phyloP scores from a whole-genome alignment of 768 basidiomycete species.

The Leccinum obscurum region DNA sequence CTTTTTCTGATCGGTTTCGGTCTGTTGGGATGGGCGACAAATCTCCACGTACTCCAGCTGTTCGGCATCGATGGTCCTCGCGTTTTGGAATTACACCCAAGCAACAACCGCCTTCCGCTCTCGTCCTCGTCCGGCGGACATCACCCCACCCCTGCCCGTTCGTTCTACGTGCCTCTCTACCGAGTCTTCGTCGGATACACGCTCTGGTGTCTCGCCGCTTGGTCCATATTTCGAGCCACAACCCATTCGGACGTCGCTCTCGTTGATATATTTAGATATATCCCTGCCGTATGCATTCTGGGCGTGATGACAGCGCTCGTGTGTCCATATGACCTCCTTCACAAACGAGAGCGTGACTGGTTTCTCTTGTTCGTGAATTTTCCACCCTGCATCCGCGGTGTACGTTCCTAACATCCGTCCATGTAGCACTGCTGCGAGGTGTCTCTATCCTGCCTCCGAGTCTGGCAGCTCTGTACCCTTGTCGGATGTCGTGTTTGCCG shows the following conservation, averaged over 20 bases:
- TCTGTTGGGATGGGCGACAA: constrained; percentile 89
- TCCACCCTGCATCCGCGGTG: background rate
- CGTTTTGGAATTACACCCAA: constrained; percentile 60
- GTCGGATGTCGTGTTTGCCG: constrained; percentile 90
- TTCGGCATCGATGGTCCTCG: constrained; percentile 72
- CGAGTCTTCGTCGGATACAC: constrained; percentile 62
- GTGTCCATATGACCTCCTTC: constrained; percentile 65
- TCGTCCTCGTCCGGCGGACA: constrained; percentile 25
- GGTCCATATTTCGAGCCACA: constrained; percentile 63
- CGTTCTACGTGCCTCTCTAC: constrained; percentile 64
- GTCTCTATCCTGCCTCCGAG: constrained; percentile 56
- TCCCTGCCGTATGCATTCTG: constrained; percentile 69
- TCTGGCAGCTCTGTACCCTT: constrained; percentile 69
- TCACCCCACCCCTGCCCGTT: constrained; percentile 21
- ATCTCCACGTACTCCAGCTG: constrained; percentile 79
- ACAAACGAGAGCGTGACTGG: constrained; percentile 71
- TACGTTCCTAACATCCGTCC: constrained; percentile 1
- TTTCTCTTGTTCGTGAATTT: constrained; percentile 68
- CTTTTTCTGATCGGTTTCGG: constrained; percentile 77
- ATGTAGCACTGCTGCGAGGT: constrained; percentile 69
- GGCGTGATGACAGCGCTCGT: constrained; percentile 56
- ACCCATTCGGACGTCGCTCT: constrained; percentile 56
- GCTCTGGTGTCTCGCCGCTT: constrained; percentile 60
- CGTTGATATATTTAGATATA: constrained; percentile 75
- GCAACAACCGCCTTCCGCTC: constrained; percentile 18